phyloP scores from a whole-genome alignment of 1,284 basidiomycete genomes.

The Cutaneotrichosporon cyanovorans region DNA sequence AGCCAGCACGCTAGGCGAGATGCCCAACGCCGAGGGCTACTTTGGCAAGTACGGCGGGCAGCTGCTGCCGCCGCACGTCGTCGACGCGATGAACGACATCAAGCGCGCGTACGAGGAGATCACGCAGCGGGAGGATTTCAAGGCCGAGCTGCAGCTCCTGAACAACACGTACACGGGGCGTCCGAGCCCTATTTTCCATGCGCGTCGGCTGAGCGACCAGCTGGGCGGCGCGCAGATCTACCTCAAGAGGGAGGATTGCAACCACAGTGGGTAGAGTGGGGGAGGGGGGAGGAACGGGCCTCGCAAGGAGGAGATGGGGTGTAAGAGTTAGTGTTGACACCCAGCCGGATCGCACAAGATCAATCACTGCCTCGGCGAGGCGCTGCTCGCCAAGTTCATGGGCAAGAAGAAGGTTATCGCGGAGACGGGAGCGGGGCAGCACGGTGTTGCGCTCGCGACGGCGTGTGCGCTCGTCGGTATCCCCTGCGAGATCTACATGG shows the following conservation, averaged over 20 bases:
- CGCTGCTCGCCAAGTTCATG: conserved; percentile 80
- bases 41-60: conserved; percentile 18
- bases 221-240: conserved; percentile 88
- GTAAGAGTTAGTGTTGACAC: too few relatives aligned
- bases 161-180: conserved; percentile 15
- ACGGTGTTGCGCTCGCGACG: conserved; percentile 96
- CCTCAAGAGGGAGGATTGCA: conserved; percentile 67
- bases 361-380: conserved; percentile 80
- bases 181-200: conserved; percentile 45
- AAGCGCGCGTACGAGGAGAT: conserved; percentile 14
- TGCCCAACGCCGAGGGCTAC: conserved; percentile 20
- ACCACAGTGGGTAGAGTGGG: conserved; percentile 65
- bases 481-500: conserved; percentile 97
- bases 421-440: conserved; percentile 97
- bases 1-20: conserved; percentile 7
- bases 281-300: conserved; percentile 52
- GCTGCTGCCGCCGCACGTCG: conserved; percentile 16
- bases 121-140: conserved; percentile 15
- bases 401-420: conserved; percentile 88
- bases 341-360: conserved; percentile 64
- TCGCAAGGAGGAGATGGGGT: too few relatives aligned
- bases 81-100: conserved; percentile 18
- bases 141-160: conserved; percentile 14
- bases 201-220: conserved; percentile 63
- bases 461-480: conserved; percentile 94